A percentile compares a stretch with the other conserved stretches of the same genome.
Conservation (phyloP, 148 eudicot species). For the Mesembryanthemum crystallinum region DNA sequence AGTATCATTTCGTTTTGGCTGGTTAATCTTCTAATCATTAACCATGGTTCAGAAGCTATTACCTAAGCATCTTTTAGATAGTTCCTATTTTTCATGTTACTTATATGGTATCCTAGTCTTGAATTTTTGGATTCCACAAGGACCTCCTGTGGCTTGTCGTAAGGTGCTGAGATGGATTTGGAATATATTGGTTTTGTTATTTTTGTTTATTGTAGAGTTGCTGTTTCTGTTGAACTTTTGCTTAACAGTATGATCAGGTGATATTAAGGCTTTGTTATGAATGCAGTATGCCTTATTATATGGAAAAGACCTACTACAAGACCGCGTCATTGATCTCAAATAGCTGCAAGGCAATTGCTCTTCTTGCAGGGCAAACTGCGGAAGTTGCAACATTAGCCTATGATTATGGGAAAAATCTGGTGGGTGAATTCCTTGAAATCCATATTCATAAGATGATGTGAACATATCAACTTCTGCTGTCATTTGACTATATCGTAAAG, state of each 20-base stretch:
- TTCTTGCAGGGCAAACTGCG: slow-evolving; percentile 85
- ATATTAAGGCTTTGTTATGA: slow-evolving; percentile 9
- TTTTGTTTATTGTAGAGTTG: not conserved
- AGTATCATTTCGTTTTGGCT: too few relatives aligned
- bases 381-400: slow-evolving; percentile 79
- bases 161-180: not conserved
- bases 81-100: too few relatives aligned
- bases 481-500: not conserved
- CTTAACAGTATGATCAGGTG: slow-evolving; percentile 11
- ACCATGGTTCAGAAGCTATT: too few relatives aligned
- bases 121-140: too few relatives aligned
- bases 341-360: slow-evolving; percentile 95
- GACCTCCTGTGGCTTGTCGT: not conserved
- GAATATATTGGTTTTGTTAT: not conserved
- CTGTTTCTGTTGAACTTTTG: not conserved
- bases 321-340: slow-evolving; percentile 92
- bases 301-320: slow-evolving; percentile 91
- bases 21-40: too few relatives aligned
- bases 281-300: slow-evolving; percentile 87
- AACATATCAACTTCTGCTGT: not conserved
- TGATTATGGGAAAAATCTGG: slow-evolving; percentile 96
- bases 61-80: too few relatives aligned
- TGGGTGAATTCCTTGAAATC: slow-evolving; percentile 28
- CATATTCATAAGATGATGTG: not conserved
- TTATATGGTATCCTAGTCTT: too few relatives aligned